Conservation (phyloP, 2,329 filamentous ascomycete genomes). For the Aspergillus latus region DNA sequence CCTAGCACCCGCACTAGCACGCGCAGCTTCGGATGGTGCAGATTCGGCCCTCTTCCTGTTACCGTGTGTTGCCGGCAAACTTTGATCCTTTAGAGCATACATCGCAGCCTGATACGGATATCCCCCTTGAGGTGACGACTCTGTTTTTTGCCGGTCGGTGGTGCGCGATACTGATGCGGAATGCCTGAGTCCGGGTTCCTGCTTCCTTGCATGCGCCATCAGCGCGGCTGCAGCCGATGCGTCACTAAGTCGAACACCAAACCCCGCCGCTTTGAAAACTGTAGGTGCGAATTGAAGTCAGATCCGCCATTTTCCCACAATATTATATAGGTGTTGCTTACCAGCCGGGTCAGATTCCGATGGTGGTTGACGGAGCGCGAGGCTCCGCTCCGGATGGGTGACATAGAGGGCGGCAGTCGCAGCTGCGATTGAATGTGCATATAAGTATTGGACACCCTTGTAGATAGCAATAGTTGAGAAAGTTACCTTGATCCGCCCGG, state of each 20-base stretch:
- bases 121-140: constrained; percentile 61
- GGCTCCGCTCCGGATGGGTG: constrained; percentile 44
- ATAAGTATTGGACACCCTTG: constrained; percentile 1
- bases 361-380: constrained; percentile 26
- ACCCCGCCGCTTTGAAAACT: constrained; percentile 43
- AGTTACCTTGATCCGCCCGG: constrained; percentile 35
- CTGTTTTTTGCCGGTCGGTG: constrained; percentile 55
- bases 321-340: constrained; percentile 18
- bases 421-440: constrained; percentile 39
- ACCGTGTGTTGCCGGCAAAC: constrained; percentile 64
- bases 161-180: constrained; percentile 59
- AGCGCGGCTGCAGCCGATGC: constrained; percentile 72
- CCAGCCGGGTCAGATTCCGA: constrained; percentile 24
- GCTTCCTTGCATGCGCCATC: constrained; percentile 65
- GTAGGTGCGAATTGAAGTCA: background rate
- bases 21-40: constrained; percentile 57
- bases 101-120: constrained; percentile 76
- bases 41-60: constrained; percentile 65
- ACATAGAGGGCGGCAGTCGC: constrained; percentile 63
- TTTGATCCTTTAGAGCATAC: constrained; percentile 52
- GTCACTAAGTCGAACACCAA: constrained; percentile 58
- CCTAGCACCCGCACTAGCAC: constrained; percentile 55
- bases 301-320: background rate
- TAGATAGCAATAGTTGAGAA: constrained; percentile 17
- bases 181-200: constrained; percentile 60